Conservation (phyloP, 257 asterid genomes). For the Salvia splendens region DNA sequence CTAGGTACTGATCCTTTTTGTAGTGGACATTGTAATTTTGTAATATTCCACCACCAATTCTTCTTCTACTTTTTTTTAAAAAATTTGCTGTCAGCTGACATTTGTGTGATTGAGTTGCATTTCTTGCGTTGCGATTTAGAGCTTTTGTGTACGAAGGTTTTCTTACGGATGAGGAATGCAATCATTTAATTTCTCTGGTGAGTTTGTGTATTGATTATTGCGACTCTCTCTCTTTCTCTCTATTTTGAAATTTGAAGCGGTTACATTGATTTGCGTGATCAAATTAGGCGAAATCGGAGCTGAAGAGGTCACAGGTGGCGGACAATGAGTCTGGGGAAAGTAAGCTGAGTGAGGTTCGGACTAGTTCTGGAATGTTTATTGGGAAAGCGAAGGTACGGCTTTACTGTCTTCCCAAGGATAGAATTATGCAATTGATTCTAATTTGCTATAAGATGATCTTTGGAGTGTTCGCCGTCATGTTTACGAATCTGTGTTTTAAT, state of each 20-base stretch:
- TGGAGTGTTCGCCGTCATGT: conserved; percentile 8
- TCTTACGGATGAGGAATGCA: conserved; percentile 85
- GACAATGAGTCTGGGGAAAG: conserved; percentile 79
- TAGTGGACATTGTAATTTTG: background rate
- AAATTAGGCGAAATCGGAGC: conserved; percentile 78
- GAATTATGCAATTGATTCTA: conserved; percentile 13
- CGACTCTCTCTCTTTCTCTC: background rate
- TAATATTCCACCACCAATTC: conserved; percentile 1
- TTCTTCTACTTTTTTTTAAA: background rate
- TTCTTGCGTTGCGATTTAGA: conserved; percentile 40
- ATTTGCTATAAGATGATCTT: conserved; percentile 16
- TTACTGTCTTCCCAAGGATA: background rate
- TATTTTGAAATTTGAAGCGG: background rate
- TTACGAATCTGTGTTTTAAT: background rate
- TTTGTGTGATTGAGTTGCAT: conserved; percentile 27
- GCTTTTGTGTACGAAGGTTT: conserved; percentile 93
- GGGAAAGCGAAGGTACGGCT: conserved; percentile 70
- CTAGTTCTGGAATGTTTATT: conserved; percentile 97
- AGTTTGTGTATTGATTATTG: conserved; percentile 33
- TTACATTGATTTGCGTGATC: conserved; percentile 25
- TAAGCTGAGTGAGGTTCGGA: conserved; percentile 79
- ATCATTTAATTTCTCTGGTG: conserved; percentile 85
- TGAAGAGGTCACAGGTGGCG: conserved; percentile 92
- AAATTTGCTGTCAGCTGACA: background rate
- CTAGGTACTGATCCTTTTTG: conserved; percentile 54